Evolutionary conservation across 345 rosid genomes (phyloP).

Genomic region (Noccaea bulbosa): DNA sequence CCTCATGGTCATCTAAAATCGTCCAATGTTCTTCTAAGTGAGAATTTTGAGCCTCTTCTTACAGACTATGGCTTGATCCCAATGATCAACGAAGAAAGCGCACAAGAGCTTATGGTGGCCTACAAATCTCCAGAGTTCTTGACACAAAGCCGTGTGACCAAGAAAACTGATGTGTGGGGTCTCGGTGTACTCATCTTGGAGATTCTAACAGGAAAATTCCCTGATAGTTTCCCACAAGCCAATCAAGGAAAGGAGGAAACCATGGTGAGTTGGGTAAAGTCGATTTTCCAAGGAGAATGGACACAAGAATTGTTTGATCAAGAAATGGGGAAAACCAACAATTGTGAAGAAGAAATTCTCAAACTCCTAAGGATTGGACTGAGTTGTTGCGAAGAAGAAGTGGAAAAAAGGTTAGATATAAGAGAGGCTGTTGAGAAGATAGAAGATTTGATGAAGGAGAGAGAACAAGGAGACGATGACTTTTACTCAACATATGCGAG

Average conservation of each 20-base stretch:
- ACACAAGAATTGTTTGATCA: conserved; percentile 54
- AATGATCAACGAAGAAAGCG: conserved; percentile 73
- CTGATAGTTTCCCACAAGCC: conserved; percentile 54
- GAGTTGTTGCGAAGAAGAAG: conserved; percentile 65
- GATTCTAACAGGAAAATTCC: conserved; percentile 70
- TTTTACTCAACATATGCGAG: conserved; percentile 56
- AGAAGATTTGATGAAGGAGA: conserved; percentile 60
- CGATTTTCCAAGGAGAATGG: conserved; percentile 43
- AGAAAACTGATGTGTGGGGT: conserved; percentile 89
- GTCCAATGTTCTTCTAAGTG: conserved; percentile 68
- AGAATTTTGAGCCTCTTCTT: conserved; percentile 63
- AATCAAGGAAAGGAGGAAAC: conserved; percentile 51
- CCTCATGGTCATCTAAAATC: conserved; percentile 96
- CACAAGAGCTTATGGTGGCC: conserved; percentile 82
- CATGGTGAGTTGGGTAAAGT: conserved; percentile 60
- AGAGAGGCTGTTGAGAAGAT: conserved; percentile 67
- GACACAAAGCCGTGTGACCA: conserved; percentile 65
- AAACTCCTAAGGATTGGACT: conserved; percentile 69
- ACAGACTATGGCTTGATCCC: conserved; percentile 76
- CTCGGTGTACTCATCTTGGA: conserved; percentile 79
- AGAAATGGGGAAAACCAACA: conserved; percentile 50
- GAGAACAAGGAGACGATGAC: conserved; percentile 56
- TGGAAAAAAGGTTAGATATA: conserved; percentile 80
- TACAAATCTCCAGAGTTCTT: conserved; percentile 86
- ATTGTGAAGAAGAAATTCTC: conserved; percentile 51